Evolutionary conservation across 352 stramenopile genomes (phyloP), one percentile per base, ranked within the genome.

Genomic region (Phytopythium litorale): DNA sequence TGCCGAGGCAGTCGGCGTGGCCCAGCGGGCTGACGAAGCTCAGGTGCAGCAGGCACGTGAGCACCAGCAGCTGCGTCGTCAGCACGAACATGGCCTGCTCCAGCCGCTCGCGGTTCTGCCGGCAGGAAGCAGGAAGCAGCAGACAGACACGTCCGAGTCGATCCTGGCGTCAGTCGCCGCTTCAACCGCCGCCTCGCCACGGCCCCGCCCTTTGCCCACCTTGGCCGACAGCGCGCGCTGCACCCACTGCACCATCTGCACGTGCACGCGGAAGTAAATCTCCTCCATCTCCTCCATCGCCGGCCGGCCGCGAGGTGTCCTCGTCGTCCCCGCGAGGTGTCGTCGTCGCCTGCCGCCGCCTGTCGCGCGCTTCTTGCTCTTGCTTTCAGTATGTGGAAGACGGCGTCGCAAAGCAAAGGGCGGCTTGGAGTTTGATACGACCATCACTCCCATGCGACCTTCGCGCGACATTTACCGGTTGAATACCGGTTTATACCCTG

Each of bases 181-280:
- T 37, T 54, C 48, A 35, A 38, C 28, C 25, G 23, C 25, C 23
- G 11, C 48, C 28, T 0, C 16, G 11, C 2, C 8, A 4, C 25
- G 3, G 15, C 4, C 15, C 48, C 13, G 4, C 48, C 15, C 0
- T 0, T 6, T n/a, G 25, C 45, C 40, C 64, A 89, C 81, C 71
- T 76, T 84, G 13, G 35, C 54, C 40, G 76, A 71, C n/a, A 82
- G 65, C 25, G 77, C 56, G 15, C 60, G 61, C 65, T 80, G 69
- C 30, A 74, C 59, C 59, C 73, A 87, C 28, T 70, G 73, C 43
- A 84, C 73, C 13, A 91, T 66, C 51, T 82, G 70, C 57, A 80
- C 69, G 62, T 96, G 83, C 56, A 96, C 67, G 40, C 74, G 68
- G 66, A 92, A 92, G 67, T 92, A 92, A 21, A 91, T 70, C 63